Conservation (phyloP, 148 eudicot genomes). For the Vaccinium corymbosum region DNA sequence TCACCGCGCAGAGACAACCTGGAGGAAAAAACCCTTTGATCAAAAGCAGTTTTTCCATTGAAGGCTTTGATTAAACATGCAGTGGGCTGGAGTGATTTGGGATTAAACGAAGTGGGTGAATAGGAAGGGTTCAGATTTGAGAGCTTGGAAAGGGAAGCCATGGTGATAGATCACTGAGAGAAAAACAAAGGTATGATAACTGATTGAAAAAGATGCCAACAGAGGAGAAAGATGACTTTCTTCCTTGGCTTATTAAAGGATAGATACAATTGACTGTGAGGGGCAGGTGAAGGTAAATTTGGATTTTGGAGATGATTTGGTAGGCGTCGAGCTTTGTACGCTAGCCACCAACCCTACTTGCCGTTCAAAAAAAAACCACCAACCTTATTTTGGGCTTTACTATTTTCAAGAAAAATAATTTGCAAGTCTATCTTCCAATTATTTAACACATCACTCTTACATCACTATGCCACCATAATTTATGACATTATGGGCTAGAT, state of each 20-base stretch:
- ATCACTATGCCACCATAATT: too few relatives aligned
- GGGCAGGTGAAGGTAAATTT: conserved; percentile 5
- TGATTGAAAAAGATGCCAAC: not conserved
- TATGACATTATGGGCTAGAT: too few relatives aligned
- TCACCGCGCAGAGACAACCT: conserved; percentile 18
- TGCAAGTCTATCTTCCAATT: not conserved
- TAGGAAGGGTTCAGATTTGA: conserved; percentile 19
- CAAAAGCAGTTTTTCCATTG: conserved; percentile 4
- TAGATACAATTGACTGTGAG: not conserved
- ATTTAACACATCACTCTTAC: too few relatives aligned
- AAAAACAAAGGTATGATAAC: not conserved
- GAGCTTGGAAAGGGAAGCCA: conserved; percentile 42
- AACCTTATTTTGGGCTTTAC: too few relatives aligned
- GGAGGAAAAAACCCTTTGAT: conserved; percentile 21
- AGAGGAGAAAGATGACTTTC: not conserved
- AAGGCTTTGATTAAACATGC: conserved; percentile 21
- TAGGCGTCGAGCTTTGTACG: not conserved
- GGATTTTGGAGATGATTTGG: not conserved
- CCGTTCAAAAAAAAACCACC: too few relatives aligned
- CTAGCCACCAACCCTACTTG: not conserved
- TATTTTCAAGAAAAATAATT: too few relatives aligned
- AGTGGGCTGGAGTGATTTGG: conserved; percentile 19
- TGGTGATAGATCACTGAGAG: conserved; percentile 16
- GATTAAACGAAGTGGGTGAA: conserved; percentile 14
- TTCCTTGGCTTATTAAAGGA: not conserved